These are phyloP conservation scores for Picea engelmannii DNA, from an alignment of 83 land plant species.

Conservation along the genomic window DNA sequence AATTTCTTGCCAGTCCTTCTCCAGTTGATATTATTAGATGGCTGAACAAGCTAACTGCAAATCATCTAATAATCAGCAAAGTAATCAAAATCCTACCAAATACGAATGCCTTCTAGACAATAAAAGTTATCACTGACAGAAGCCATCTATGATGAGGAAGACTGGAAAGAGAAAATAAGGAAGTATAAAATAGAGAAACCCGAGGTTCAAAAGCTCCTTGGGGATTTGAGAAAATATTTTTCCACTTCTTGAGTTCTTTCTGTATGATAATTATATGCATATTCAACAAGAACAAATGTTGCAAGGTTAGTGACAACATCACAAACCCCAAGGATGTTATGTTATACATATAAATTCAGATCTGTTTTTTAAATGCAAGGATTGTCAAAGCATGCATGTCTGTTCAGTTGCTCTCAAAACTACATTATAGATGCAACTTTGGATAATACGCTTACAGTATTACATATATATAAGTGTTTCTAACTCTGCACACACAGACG, in stretches of 20 bases:
- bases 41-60: background rate
- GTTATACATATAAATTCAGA: background rate
- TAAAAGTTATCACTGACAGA: background rate
- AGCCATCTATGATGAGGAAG: background rate
- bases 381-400: too few relatives aligned
- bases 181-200: too few relatives aligned
- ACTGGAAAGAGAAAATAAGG: too few relatives aligned
- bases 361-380: background rate
- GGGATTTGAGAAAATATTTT: too few relatives aligned
- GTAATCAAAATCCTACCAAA: background rate
- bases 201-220: too few relatives aligned
- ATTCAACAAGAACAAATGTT: background rate
- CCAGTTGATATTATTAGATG: background rate
- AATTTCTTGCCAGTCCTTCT: background rate
- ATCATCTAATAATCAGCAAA: background rate
- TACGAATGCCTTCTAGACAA: background rate
- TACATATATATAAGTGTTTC: too few relatives aligned
- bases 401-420: too few relatives aligned
- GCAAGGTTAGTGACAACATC: background rate
- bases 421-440: too few relatives aligned
- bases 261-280: background rate
- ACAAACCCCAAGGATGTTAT: background rate
- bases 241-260: too few relatives aligned
- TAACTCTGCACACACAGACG: too few relatives aligned
- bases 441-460: too few relatives aligned